Percentiles rank a stretch among this genome's conserved stretches.
phyloP scores from a whole-genome alignment of 768 basidiomycete genomes.

The Calocera viscosa region DNA sequence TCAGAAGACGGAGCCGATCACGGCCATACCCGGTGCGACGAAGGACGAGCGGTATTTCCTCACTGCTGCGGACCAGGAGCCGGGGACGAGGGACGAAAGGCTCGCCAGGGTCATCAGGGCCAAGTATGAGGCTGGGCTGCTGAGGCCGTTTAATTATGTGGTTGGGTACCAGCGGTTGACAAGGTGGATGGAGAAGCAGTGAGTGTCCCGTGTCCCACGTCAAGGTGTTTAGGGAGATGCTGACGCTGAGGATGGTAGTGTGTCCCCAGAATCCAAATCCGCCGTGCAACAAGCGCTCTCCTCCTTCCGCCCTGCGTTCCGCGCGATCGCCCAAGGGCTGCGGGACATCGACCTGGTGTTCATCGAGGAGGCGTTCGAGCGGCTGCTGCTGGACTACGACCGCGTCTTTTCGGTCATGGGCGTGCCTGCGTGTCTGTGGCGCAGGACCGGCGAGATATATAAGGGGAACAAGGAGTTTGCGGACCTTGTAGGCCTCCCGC shows the following conservation, averaged over 20 bases:
- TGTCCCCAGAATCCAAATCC: constrained; percentile 81
- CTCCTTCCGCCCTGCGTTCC: constrained; percentile 71
- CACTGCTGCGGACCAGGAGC: constrained; percentile 88
- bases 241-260: constrained; percentile 34
- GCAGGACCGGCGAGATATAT: constrained; percentile 95
- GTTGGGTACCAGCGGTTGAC: constrained; percentile 86
- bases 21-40: constrained; percentile 33
- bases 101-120: constrained; percentile 83
- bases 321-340: constrained; percentile 73
- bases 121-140: constrained; percentile 89
- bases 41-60: constrained; percentile 82
- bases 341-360: constrained; percentile 87
- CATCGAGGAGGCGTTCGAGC: constrained; percentile 96
- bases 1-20: not conserved
- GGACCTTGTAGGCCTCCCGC: constrained; percentile 71
- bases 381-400: constrained; percentile 87
- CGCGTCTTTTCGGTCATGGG: constrained; percentile 91
- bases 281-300: constrained; percentile 83
- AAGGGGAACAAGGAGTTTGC: constrained; percentile 96
- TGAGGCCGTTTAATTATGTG: constrained; percentile 94
- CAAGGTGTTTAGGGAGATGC: not conserved
- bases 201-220: constrained; percentile 17
- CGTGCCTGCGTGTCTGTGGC: constrained; percentile 92
- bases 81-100: constrained; percentile 80
- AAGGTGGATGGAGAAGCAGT: constrained; percentile 94